Evolutionary conservation across 2,329 filamentous ascomycete genomes (phyloP), one percentile per base, ranked within the genome.

Genomic region (Clarireedia homoeocarpa): DNA sequence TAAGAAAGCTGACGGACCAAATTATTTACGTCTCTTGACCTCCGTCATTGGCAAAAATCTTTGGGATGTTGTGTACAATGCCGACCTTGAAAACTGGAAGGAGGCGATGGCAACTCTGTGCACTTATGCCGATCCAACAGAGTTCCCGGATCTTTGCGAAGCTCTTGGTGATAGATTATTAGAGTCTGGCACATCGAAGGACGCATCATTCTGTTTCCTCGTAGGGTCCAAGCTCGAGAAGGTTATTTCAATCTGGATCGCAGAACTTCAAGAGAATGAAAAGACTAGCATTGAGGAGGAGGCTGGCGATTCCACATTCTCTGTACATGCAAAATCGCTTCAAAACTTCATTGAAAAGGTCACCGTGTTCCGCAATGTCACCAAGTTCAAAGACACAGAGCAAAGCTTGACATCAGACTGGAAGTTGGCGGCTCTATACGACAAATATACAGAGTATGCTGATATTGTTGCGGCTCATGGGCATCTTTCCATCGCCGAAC

Each of bases 291-390:
- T 95, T 59, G 80, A 90, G 65, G 80, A 85, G 60, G 77, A 81
- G 20, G 79, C 79, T 24, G 82, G 82, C 36, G 89, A 91, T 66
- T 92, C 89, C 23, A 87, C 84, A 57, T 99, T 96, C 73, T 95
- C 92, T 0, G 84, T 97, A 50, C 94, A 97, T 66, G 91, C 92
- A 55, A 84, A 85, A 59, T 86, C 88, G 48, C 76, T 99, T 45
- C 94, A 97, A 71, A 86, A 88, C 62, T 92, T 99, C 68, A 95
- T 99, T 60, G 94, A 99, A 74, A 99, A 99, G 77, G 94, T 99
- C 48, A 95, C 91, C 0, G 83, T 99, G 53, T 99, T 99, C 84
- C 86, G 94, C 54, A 83, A 94, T 63, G 91, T 96, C 45, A 91
- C 91, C 60, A 91, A 92, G 67, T 99, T 96, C 75, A 76, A 88